phyloP scores from a whole-genome alignment of 345 rosid genomes.

The Linum trigynum region DNA sequence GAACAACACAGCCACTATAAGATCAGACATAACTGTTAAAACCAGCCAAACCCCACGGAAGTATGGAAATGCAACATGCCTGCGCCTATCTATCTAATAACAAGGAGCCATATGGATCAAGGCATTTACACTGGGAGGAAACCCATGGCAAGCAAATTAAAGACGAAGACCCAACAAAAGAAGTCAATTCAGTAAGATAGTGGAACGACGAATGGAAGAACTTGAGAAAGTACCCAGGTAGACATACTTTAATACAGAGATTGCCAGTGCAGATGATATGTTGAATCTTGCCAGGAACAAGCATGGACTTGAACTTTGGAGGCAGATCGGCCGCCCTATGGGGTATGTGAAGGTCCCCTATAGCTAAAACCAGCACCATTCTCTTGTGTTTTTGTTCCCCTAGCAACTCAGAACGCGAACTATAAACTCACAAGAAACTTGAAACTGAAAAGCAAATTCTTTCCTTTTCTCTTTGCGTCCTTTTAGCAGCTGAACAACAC shows the following conservation, averaged over 20 bases:
- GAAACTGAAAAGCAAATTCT: too few relatives aligned
- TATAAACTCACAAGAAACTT: too few relatives aligned
- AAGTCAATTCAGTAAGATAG: neutral
- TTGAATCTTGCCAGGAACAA: slow-evolving; percentile 95
- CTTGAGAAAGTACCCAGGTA: neutral
- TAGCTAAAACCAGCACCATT: slow-evolving; percentile 84
- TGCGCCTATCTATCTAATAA: neutral
- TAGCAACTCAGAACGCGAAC: neutral
- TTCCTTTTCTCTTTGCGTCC: too few relatives aligned
- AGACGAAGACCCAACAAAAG: neutral
- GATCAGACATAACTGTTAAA: neutral
- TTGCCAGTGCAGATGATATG: slow-evolving; percentile 92
- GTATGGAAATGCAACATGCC: neutral
- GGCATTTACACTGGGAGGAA: neutral
- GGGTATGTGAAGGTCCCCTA: slow-evolving; percentile 87
- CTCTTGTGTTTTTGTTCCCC: neutral
- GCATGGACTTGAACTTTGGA: slow-evolving; percentile 88
- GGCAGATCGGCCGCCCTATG: slow-evolving; percentile 93
- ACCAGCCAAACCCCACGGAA: neutral
- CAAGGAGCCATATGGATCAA: neutral
- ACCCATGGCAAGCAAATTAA: neutral
- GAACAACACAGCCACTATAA: too few relatives aligned
- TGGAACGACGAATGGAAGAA: neutral
- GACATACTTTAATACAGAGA: slow-evolving; percentile 63
- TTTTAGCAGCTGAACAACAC: too few relatives aligned